Evolutionary conservation across 345 rosid species (phyloP), one percentile per base, ranked within the genome.

Genomic region (Cardiospermum halicacabum): DNA sequence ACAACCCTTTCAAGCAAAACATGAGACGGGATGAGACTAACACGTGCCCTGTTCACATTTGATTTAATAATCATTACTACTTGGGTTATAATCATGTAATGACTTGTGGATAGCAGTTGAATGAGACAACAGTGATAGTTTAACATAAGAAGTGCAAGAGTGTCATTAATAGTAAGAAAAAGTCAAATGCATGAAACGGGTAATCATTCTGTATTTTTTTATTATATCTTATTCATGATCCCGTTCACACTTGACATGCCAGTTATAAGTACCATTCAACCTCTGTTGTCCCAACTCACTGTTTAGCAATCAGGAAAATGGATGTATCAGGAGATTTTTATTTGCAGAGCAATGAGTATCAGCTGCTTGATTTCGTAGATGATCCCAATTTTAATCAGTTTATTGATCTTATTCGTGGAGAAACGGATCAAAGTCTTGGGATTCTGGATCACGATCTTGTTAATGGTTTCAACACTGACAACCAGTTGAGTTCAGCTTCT

Each of bases 321-420:
- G 77, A 64, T 53, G 65, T 49, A 16, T 24, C 47, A 2, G 58
- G 40, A 22, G 26, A 70, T 72, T 40, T 63, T 58, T 24, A 68
- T 28, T 51, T 75, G 53, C 71, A 67, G 71, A 60, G 25, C 12
- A 66, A 60, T 65, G 79, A 75, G 37, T 73, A 77, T 7, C 84
- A 83, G 74, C 66, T 77, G 3, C 84, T 72, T 11, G 79, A 84
- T 26, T 84, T 86, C 83, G 50, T 69, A 12, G 79, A 76, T 7
- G 85, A 77, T 26, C 82, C 87, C 47, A 80, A 79, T 47, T 81
- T 87, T 24, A 78, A 84, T 51, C 91, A 79, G 32, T 85, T 87
- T 79, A 68, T 83, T 40, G 66, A 78, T 51, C 77, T 78, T 36
- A 79, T 85, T 16, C 80, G 81, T 19, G 89, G 89, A 18, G 91